Evolutionary conservation across 2,329 filamentous ascomycete genomes (phyloP), one percentile per base, ranked within the genome.

Genomic region (Rachicladosporium sp.): DNA sequence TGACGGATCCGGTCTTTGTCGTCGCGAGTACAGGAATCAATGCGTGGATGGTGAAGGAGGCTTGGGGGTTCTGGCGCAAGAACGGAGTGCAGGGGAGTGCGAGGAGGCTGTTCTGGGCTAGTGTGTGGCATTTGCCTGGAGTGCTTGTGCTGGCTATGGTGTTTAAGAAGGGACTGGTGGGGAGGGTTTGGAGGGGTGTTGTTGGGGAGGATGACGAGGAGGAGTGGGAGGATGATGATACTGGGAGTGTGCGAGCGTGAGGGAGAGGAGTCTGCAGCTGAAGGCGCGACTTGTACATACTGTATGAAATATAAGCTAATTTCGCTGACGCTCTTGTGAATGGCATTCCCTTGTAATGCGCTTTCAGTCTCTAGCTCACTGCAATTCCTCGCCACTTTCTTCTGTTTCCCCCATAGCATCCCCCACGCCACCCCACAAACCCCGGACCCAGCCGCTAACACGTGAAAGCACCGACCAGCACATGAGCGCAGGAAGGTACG

Each of bases 111-210:
- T 98, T 98, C 62, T 98, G 91, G 91, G 88, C 91, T 2, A 94
- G 86, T 59, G 86, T 98, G 7, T 96, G 89, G 91, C 88, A 95
- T 64, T 61, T 98, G 35, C 91, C 91, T 0, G 82, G 81, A 21
- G 73, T 96, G 32, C 77, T 98, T 70, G 86, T 95, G 35, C 67
- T 95, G 44, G 89, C 87, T 2, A 80, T 96, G 61, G 74, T 82
- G 41, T 85, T 93, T 62, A 98, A 98, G 73, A 93, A 87, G 65
- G 89, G 88, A 0, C 73, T 94, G 63, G 91, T 85, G 86, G 73
- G 78, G 47, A 73, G 87, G n/a, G 75, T 89, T n/a, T 89, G 82
- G 78, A 73, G 69, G 41, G 74, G 76, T 41, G 63, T 83, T 0
- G 67, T 68, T 1, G 69, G 72, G 2, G 69, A 74, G 12, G 74